Evolutionary conservation across 768 basidiomycete genomes (phyloP).

Genomic region (Omphalotus guepiniiformis): DNA sequence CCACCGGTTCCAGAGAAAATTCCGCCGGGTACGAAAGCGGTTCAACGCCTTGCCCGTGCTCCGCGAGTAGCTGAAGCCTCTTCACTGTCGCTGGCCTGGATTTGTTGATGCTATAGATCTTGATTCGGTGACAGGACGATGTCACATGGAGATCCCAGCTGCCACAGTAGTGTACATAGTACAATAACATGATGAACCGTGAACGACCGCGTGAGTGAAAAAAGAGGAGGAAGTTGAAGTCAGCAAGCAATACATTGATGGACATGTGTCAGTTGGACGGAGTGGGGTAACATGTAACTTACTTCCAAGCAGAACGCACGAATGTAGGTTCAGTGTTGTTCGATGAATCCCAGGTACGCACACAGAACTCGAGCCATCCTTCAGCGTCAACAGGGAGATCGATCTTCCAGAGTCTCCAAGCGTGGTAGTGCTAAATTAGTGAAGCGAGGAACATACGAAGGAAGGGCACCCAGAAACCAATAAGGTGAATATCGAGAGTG

Average conservation of each 20-base stretch:
- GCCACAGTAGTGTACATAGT: not conserved
- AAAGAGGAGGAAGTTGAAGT: too few relatives aligned
- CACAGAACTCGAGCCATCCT: constrained; percentile 54
- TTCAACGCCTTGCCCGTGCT: constrained; percentile 33
- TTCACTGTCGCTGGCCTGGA: constrained; percentile 36
- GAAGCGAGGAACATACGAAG: not conserved
- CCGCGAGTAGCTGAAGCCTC: constrained; percentile 37
- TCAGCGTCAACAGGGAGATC: constrained; percentile 49
- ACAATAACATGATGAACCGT: not conserved
- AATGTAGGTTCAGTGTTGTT: constrained; percentile 55
- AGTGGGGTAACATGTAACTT: too few relatives aligned
- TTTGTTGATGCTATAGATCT: constrained; percentile 49
- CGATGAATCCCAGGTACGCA: constrained; percentile 54
- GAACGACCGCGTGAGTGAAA: not conserved
- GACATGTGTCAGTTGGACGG: too few relatives aligned
- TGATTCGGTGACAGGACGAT: constrained; percentile 50
- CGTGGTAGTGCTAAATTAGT: constrained; percentile 41
- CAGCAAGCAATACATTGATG: too few relatives aligned
- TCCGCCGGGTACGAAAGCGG: constrained; percentile 39
- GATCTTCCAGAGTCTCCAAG: constrained; percentile 52
- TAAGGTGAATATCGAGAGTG: not conserved
- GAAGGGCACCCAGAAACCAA: too few relatives aligned
- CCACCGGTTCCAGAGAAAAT: constrained; percentile 27
- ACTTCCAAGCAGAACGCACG: constrained; percentile 55
- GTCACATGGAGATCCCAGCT: constrained; percentile 54